A percentile compares a stretch with the other conserved stretches of the same genome.
Evolutionary conservation across 192 early-diverging fungal genomes (phyloP).

Genomic region (Phycomyces blakesleeanus): DNA sequence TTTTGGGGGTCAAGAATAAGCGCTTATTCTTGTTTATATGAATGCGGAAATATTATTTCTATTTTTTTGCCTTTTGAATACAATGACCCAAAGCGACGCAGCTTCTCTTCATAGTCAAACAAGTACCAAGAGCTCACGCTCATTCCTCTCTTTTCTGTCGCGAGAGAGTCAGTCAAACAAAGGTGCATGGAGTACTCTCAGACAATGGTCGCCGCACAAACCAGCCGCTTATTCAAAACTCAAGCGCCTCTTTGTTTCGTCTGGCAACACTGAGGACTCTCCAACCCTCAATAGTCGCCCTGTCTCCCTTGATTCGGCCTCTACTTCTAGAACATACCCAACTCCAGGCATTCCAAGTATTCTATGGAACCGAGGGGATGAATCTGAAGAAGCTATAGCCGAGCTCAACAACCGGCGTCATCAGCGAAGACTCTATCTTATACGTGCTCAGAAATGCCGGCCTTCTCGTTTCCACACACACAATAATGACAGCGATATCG

Average conservation of each 20-base stretch:
- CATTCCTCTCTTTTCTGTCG: conserved; percentile 23
- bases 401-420: conserved; percentile 12
- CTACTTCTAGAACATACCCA: too few relatives aligned
- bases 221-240: background rate
- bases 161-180: conserved; percentile 4
- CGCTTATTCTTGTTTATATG: conserved; percentile 1
- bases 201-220: conserved; percentile 3
- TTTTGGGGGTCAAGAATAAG: background rate
- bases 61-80: conserved; percentile 9
- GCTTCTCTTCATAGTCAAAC: conserved; percentile 32
- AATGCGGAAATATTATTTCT: background rate
- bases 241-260: too few relatives aligned
- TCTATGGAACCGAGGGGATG: conserved; percentile 14
- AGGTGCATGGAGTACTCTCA: conserved; percentile 7
- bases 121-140: conserved; percentile 29
- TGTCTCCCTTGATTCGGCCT: too few relatives aligned
- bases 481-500: background rate
- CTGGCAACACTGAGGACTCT: background rate
- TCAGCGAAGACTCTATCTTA: conserved; percentile 11
- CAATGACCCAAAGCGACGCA: conserved; percentile 21
- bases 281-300: background rate
- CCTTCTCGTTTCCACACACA: too few relatives aligned
- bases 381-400: conserved; percentile 12
- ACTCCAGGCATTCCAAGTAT: conserved; percentile 5
- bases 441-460: conserved; percentile 11